Conservation (phyloP, 176 grass and related monocot species). For the Oryza officinalis region DNA sequence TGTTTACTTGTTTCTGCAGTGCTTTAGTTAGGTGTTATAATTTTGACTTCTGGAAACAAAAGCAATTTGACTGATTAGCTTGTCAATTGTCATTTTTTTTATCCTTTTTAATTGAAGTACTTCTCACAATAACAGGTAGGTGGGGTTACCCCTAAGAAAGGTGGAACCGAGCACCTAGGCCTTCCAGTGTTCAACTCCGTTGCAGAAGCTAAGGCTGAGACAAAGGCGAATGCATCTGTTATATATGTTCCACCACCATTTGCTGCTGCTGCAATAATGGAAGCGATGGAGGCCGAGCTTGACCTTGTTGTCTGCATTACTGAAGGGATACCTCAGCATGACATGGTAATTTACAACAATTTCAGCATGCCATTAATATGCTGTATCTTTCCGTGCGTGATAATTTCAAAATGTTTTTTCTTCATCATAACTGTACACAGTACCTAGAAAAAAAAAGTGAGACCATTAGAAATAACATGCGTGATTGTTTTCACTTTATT, state of each 20-base stretch:
- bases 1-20: not conserved
- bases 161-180: slow-evolving; percentile 95
- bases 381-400: not conserved
- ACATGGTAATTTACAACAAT: slow-evolving; percentile 71
- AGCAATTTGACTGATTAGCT: not conserved
- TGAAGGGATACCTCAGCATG: slow-evolving; percentile 98
- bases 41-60: slow-evolving; percentile 7
- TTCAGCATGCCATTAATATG: not conserved
- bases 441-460: not conserved
- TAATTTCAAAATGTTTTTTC: slow-evolving; percentile 6
- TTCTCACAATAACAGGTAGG: slow-evolving; percentile 58
- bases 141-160: slow-evolving; percentile 98
- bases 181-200: slow-evolving; percentile 90
- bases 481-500: not conserved
- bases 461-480: not conserved
- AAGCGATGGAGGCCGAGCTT: slow-evolving; percentile 91
- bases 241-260: slow-evolving; percentile 99
- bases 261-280: slow-evolving; percentile 96
- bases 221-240: slow-evolving; percentile 97
- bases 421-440: not conserved
- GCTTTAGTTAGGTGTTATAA: not conserved
- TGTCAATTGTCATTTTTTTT: not conserved
- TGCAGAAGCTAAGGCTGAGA: slow-evolving; percentile 96
- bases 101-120: not conserved
- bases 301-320: slow-evolving; percentile 98